These are phyloP conservation scores for Chamaenerion angustifolium DNA, from an alignment of 345 rosid genomes.

Conservation along the genomic window DNA sequence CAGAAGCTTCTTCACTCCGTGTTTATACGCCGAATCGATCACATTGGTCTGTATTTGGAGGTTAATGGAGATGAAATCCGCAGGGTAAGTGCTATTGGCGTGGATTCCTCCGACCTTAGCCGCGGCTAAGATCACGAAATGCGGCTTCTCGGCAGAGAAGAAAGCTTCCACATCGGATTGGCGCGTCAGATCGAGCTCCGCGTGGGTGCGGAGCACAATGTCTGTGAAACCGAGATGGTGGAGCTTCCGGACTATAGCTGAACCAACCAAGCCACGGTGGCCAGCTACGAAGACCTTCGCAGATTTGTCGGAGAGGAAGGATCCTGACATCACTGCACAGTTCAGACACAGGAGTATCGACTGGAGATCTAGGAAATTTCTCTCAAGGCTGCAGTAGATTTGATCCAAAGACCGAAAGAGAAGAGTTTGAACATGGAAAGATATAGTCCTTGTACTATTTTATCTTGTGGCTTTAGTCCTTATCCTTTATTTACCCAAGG, in stretches of 20 bases:
- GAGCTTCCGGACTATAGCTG: constrained; percentile 75
- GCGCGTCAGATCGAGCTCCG: constrained; percentile 76
- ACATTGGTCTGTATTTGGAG: constrained; percentile 95
- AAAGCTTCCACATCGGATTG: constrained; percentile 70
- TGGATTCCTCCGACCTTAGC: constrained; percentile 98
- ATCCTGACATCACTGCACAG: constrained; percentile 6
- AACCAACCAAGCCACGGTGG: constrained; percentile 85
- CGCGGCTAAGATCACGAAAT: constrained; percentile 65
- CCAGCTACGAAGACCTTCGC: constrained; percentile 93
- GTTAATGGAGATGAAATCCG: constrained; percentile 79
- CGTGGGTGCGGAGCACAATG: constrained; percentile 53
- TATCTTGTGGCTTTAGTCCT: no score
- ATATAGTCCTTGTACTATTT: no score
- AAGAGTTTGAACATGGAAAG: background rate
- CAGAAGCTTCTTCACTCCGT: constrained; percentile 62
- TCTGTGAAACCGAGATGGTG: constrained; percentile 43
- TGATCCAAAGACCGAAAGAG: background rate
- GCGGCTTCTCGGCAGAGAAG: constrained; percentile 54
- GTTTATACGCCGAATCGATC: constrained; percentile 54
- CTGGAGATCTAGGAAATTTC: no score
- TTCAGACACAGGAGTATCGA: no score
- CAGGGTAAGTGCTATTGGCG: constrained; percentile 92
- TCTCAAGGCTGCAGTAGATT: background rate
- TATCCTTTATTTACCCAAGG: no score
- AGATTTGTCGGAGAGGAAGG: constrained; percentile 49